Percentiles rank a stretch among this genome's conserved stretches.
Evolutionary conservation across 2,329 filamentous ascomycete genomes (phyloP).

Genomic region (Pseudogymnoascus sp.): DNA sequence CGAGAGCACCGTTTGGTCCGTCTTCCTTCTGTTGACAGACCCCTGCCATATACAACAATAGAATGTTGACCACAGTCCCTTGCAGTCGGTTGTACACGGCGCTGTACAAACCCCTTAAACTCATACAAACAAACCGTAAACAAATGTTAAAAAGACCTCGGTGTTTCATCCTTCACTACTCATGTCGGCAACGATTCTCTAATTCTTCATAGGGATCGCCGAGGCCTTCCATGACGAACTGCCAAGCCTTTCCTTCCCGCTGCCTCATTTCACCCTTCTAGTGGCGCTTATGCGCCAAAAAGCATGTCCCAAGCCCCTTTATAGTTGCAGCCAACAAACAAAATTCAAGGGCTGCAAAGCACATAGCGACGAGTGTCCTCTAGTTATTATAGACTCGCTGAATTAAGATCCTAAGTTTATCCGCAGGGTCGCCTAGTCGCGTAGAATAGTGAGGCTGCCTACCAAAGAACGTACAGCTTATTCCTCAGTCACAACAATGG

Average conservation of each 20-base stretch:
- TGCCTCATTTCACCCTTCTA: not conserved
- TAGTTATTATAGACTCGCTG: not conserved
- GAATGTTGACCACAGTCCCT: not conserved
- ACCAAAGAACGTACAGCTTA: not conserved
- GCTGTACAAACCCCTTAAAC: not conserved
- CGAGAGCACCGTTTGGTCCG: constrained; percentile 4
- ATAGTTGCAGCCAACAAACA: not conserved
- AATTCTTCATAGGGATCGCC: not conserved
- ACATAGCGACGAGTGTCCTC: not conserved
- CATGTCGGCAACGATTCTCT: not conserved
- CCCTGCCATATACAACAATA: constrained; percentile 2
- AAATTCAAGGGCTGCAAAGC: not conserved
- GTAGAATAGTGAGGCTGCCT: not conserved
- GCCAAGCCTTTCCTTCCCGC: not conserved
- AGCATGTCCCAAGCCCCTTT: not conserved
- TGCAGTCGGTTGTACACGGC: not conserved
- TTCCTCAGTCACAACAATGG: not conserved
- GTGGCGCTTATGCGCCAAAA: not conserved
- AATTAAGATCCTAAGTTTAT: not conserved
- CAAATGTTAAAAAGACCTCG: not conserved
- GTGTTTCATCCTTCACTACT: not conserved
- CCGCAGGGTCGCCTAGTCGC: not conserved
- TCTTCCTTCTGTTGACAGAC: not conserved
- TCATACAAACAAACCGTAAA: not conserved
- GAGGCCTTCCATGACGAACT: not conserved